Percentiles rank a stretch among this genome's conserved stretches.
Conservation (phyloP, 495 filamentous ascomycete species). For the Cryomyces minteri region DNA sequence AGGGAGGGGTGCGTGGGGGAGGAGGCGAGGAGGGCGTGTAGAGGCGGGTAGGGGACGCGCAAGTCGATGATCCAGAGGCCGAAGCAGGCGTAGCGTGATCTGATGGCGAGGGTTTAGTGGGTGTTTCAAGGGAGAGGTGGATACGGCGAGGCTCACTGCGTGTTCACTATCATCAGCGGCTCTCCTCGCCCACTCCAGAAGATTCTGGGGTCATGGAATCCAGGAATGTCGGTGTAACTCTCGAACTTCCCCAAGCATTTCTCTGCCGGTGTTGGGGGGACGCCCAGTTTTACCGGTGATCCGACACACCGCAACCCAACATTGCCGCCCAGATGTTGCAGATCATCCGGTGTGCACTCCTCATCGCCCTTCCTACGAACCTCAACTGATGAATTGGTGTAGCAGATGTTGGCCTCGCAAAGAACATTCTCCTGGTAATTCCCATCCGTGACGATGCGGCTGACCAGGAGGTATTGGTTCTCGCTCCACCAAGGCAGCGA, state of each 20-base stretch:
- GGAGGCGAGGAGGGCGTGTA: conserved; percentile 17
- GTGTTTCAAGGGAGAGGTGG: too few relatives aligned
- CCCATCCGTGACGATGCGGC: conserved; percentile 19
- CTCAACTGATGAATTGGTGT: conserved; percentile 1
- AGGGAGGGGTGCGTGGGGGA: conserved; percentile 15
- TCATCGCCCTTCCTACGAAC: conserved; percentile 2
- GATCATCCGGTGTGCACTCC: conserved; percentile 17
- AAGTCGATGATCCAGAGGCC: conserved; percentile 25
- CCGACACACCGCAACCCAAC: conserved; percentile 20
- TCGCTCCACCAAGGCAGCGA: conserved; percentile 22
- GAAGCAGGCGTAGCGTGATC: conserved; percentile 25
- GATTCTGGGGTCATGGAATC: conserved; percentile 23
- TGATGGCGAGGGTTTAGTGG: background rate
- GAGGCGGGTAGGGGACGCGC: conserved; percentile 14
- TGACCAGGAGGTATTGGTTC: conserved; percentile 22
- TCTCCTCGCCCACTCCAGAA: conserved; percentile 25
- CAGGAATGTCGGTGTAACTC: conserved; percentile 19
- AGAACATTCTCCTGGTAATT: conserved; percentile 21
- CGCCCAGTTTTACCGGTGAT: conserved; percentile 15
- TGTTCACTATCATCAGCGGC: conserved; percentile 23
- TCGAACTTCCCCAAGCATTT: conserved; percentile 17
- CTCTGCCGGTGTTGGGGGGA: conserved; percentile 25
- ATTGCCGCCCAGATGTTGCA: conserved; percentile 13
- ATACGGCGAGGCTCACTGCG: conserved; percentile 13
- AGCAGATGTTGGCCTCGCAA: conserved; percentile 24